Base-by-base conservation (phyloP, 768 basidiomycete species). In the Megacollybia marginata region DNA sequence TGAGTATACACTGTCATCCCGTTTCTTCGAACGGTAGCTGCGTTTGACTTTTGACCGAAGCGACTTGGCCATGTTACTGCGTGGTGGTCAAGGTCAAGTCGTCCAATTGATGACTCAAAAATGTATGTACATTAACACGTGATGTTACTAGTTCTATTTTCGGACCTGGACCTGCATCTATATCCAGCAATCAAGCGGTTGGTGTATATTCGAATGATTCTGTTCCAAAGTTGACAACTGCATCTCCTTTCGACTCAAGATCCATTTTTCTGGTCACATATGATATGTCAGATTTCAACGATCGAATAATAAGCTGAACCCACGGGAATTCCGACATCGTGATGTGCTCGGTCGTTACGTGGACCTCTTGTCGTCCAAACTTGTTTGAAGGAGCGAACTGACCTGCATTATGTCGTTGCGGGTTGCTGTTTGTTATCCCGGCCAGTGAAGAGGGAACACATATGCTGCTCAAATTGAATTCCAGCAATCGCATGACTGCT, bases 31-130 rank as follows among this genome's bases (percentile, higher is more conserved):
- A 56, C 89, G 85, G 65, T 79, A 88, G 12, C 77, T 68, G 31
- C 90, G 85, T 62, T 92, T 92, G 44, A 78, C 74, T 68, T 92
- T 92, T 7, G 88, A 88, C 60, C 90, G 73, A 36, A 79, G 75
- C 42, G 88, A 90, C 73, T 92, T 92, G 40, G 85, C 89, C 89
- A 92, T 90, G 28, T 55, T 45, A 49, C 42, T 59, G 52, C 42
- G 42, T 48, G 50, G 50, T 57, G 57, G 54, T 60, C n/a, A n/a
- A n/a, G 50, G 53, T 55, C 38, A 40, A 40, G 38, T 13, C 23
- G 6, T 3, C 23, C 23, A 28, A 28, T 6, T 28, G 6, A 28
- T 28, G 23, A 28, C 4, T 28, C 23, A 28, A 28, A 28, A 28
- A 28, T 28, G 23, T 28, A 28, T 28, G 23, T 28, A 28, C 23